Evolutionary conservation across 345 rosid species (phyloP), one percentile per base, ranked within the genome.

Genomic region (Populus alba): DNA sequence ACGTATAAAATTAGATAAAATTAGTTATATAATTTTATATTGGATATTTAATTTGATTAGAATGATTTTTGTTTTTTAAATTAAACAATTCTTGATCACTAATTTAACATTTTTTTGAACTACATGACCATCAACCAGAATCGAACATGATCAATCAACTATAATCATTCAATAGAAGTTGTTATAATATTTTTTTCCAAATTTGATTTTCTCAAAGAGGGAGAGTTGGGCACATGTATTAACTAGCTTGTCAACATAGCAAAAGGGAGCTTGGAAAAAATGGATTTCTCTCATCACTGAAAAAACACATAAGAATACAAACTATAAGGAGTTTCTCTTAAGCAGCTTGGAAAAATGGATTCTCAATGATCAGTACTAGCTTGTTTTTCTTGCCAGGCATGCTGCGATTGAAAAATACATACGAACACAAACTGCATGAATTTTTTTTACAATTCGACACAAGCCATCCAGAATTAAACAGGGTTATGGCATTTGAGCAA

Each of bases 391-490:
- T 57, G 23, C 10, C 8, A n/a, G 65, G 65, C 29, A 59, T 59
- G 7, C 65, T 8, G 25, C 29, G 23, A 59, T 59, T 59, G 15
- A 59, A 59, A n/a, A 59, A n/a, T 73, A 82, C 70, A 79, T 10
- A 12, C 35, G 29, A 39, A n/a, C 74, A 70, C 66, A 51, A 70
- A 62, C 39, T 7, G 68, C 77, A 57, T 61, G 45, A 31, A 2
- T 11, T 13, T 61, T 77, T 41, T 18, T 67, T 41, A 72, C 73
- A 47, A 47, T 16, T 66, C 73, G 75, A 75, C 71, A 45, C 63
- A 75, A 51, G 75, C 22, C 72, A 74, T 72, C 69, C 73, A 59
- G 49, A 80, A 55, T 61, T 65, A 17, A 29, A 77, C 55, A 8
- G 73, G 76, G 73, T 11, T 31, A 18, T 8, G 6, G 55, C 38